Percentiles rank a stretch among this genome's conserved stretches.
These are phyloP conservation scores for Liquidambar formosana DNA, from an alignment of 164 flowering plant genomes.

Conservation along the genomic window DNA sequence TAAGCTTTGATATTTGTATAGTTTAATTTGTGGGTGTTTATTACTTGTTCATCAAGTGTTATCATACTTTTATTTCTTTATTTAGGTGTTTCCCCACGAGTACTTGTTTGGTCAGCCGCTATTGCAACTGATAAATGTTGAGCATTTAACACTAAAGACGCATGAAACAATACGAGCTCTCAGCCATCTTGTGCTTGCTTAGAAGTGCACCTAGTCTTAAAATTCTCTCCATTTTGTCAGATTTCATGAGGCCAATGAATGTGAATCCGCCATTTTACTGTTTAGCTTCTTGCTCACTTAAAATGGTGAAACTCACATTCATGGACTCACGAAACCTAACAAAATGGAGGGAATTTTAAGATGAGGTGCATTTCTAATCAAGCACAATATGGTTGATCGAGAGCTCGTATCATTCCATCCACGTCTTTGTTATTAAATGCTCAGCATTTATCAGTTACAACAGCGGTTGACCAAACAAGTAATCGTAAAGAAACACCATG, in stretches of 20 bases:
- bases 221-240: neutral
- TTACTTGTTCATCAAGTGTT: conserved; percentile 1
- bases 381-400: conserved; percentile 4
- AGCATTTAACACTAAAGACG: conserved; percentile 8
- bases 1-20: neutral
- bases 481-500: neutral
- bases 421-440: conserved; percentile 7
- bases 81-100: neutral
- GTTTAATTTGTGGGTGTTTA: neutral
- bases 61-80: no score
- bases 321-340: neutral
- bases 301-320: neutral
- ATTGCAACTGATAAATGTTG: neutral
- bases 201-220: conserved; percentile 12
- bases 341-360: conserved; percentile 2
- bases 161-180: neutral
- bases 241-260: neutral
- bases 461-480: neutral
- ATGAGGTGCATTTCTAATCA: conserved; percentile 12
- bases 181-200: conserved; percentile 7
- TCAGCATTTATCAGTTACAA: neutral
- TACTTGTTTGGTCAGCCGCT: neutral
- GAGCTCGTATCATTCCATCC: neutral
- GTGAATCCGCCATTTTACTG: neutral
- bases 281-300: no score